Percentiles rank a stretch among this genome's conserved stretches.
These are phyloP conservation scores for Russula brevipes DNA, from an alignment of 768 basidiomycete genomes.

Conservation along the genomic window DNA sequence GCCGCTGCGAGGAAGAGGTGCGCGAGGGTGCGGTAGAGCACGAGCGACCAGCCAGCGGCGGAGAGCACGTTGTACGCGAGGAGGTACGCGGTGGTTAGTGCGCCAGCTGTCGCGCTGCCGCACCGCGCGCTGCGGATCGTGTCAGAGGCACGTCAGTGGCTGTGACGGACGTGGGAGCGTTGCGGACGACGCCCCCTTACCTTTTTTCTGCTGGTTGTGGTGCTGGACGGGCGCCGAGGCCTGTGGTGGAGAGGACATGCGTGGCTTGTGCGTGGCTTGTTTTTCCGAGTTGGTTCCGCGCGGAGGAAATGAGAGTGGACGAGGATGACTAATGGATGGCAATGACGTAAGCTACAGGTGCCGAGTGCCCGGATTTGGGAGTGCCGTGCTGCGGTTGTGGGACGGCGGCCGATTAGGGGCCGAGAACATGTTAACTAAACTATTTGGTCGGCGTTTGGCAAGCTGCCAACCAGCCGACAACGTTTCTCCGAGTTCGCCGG, in stretches of 20 bases:
- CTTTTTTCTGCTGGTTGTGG: not conserved
- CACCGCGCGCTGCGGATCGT: not conserved
- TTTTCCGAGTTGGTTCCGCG: not conserved
- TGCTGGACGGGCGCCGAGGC: too few species aligned
- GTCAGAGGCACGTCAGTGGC: not conserved
- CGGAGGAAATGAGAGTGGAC: not conserved
- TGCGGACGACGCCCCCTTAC: not conserved
- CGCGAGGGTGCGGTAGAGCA: conserved; percentile 21
- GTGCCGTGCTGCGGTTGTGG: too few species aligned
- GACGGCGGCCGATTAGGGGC: too few species aligned
- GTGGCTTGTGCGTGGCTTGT: too few species aligned
- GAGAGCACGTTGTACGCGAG: conserved; percentile 24
- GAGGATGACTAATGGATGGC: conserved; percentile 3
- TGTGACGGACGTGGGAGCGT: not conserved
- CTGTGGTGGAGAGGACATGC: not conserved
- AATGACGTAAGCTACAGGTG: too few species aligned
- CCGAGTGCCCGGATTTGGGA: too few species aligned
- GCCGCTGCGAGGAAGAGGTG: conserved; percentile 5
- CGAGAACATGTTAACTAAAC: not conserved
- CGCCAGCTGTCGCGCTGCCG: not conserved
- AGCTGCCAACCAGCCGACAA: not conserved
- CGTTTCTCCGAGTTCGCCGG: conserved; percentile 6
- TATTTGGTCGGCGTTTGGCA: not conserved
- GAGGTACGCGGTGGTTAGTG: conserved; percentile 12
- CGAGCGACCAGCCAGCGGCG: conserved; percentile 16